Conservation (phyloP, 352 stramenopile species). For the Thalassiosira exigua region DNA sequence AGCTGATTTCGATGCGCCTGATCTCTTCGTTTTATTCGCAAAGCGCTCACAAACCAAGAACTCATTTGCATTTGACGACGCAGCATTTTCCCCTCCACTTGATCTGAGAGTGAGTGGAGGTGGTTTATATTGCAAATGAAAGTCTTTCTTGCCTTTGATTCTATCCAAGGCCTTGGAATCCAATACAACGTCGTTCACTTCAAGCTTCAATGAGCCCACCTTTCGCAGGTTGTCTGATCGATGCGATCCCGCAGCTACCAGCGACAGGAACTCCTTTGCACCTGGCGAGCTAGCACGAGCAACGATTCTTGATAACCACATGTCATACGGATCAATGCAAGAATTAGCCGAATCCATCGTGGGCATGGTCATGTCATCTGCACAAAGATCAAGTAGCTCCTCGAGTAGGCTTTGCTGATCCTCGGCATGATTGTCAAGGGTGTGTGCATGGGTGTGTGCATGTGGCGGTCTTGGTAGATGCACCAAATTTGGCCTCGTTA, state of each 20-base stretch:
- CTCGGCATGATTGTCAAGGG: background rate
- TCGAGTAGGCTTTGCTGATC: constrained; percentile 42
- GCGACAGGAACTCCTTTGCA: constrained; percentile 27
- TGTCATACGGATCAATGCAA: constrained; percentile 35
- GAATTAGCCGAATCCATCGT: constrained; percentile 23
- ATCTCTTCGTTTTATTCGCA: background rate
- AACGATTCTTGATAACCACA: constrained; percentile 48
- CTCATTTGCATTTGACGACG: background rate
- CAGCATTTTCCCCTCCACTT: background rate
- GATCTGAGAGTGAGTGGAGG: constrained; percentile 6
- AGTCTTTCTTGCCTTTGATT: constrained; percentile 25
- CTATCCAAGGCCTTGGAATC: constrained; percentile 20
- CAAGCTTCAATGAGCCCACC: constrained; percentile 24
- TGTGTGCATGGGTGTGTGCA: background rate
- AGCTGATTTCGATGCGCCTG: background rate
- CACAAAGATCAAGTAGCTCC: constrained; percentile 56
- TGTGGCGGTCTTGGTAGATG: too few relatives aligned
- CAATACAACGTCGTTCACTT: constrained; percentile 31
- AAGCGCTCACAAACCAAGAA: constrained; percentile 30
- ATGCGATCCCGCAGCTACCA: constrained; percentile 8
- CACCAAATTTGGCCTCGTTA: constrained; percentile 2
- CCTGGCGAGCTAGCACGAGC: constrained; percentile 30
- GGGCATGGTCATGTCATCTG: constrained; percentile 58
- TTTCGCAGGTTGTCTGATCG: constrained; percentile 19
- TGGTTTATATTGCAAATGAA: constrained; percentile 36